These are phyloP conservation scores for Rhizomucor miehei DNA, from an alignment of 371 early-diverging fungal genomes.

Conservation along the genomic window DNA sequence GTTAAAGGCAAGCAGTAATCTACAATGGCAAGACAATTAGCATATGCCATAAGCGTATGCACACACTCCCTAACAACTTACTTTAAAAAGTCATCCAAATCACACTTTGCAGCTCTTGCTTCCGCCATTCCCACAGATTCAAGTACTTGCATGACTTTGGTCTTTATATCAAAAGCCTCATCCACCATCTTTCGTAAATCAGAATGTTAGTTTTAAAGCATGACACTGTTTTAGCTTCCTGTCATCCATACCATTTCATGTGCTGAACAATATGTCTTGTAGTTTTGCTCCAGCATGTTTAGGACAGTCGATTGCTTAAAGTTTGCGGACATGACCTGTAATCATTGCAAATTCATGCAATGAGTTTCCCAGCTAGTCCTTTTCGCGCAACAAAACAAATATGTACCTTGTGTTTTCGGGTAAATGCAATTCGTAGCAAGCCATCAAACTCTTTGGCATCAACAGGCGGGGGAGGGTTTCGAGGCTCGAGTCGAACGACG, in stretches of 20 bases:
- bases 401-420: conserved; percentile 91
- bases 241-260: conserved; percentile 54
- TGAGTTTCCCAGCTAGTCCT: neutral
- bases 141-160: conserved; percentile 68
- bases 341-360: neutral
- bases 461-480: conserved; percentile 92
- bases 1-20: conserved; percentile 73
- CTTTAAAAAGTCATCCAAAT: conserved; percentile 88
- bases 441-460: conserved; percentile 98
- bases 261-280: conserved; percentile 86
- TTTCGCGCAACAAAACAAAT: neutral
- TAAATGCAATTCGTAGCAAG: conserved; percentile 92
- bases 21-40: conserved; percentile 25
- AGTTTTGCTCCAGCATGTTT: conserved; percentile 91
- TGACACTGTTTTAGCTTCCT: neutral
- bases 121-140: conserved; percentile 68
- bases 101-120: conserved; percentile 88
- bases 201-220: neutral
- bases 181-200: conserved; percentile 70
- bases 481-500: conserved; percentile 95
- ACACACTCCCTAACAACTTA: conserved; percentile 21
- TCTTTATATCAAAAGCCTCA: conserved; percentile 81
- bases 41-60: conserved; percentile 20
- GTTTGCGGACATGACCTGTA: conserved; percentile 78
- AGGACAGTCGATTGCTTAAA: conserved; percentile 88